Evolutionary conservation across 225 moss, liverwort and hornwort species (phyloP).

Genomic region (Polytrichum formosum): DNA sequence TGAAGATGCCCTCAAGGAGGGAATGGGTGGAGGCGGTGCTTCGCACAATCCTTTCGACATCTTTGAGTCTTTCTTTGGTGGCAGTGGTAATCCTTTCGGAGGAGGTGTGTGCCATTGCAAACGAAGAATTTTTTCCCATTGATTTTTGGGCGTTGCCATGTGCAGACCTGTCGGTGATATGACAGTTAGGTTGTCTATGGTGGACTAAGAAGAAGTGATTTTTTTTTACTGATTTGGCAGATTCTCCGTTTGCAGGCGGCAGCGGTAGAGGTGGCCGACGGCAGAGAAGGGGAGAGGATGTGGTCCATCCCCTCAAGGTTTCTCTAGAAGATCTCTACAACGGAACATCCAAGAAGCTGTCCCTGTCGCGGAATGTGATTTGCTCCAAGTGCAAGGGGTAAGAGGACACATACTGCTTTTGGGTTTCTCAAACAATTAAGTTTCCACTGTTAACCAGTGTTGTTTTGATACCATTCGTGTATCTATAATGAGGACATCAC

Average conservation of each 20-base stretch:
- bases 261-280: constrained; percentile 37
- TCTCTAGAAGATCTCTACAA: constrained; percentile 46
- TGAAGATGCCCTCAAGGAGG: constrained; percentile 59
- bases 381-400: constrained; percentile 48
- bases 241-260: constrained; percentile 11
- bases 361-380: constrained; percentile 39
- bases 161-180: too few species aligned
- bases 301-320: constrained; percentile 46
- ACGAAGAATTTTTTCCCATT: too few species aligned
- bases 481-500: too few species aligned
- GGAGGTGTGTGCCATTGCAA: constrained; percentile 1
- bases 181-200: too few species aligned
- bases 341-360: constrained; percentile 42
- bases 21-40: constrained; percentile 56
- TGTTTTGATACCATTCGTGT: too few species aligned
- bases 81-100: constrained; percentile 26
- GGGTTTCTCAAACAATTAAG: too few species aligned
- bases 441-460: too few species aligned
- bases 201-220: too few species aligned
- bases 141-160: too few species aligned
- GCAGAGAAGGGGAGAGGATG: constrained; percentile 49
- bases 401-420: not conserved
- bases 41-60: constrained; percentile 63
- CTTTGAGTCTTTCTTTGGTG: constrained; percentile 61
- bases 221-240: not conserved